These are phyloP conservation scores for Xylaria grammica DNA, from an alignment of 495 filamentous ascomycete genomes.

Conservation along the genomic window DNA sequence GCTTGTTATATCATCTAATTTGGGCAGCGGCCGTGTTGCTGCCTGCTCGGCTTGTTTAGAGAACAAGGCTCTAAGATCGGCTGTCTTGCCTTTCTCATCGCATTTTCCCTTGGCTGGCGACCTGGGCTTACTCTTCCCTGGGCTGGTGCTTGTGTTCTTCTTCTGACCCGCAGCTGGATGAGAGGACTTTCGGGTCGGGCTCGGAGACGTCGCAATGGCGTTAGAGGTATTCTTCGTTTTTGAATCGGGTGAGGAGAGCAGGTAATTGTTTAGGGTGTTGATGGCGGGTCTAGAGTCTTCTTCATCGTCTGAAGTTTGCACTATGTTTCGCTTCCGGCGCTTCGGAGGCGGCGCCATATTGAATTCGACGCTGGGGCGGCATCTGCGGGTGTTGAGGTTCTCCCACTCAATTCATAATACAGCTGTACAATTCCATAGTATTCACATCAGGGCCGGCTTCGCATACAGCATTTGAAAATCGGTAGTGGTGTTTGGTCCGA, in stretches of 20 bases:
- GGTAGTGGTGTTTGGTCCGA: not conserved
- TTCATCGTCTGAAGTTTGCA: constrained; percentile 42
- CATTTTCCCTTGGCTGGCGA: constrained; percentile 34
- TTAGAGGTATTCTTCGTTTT: constrained; percentile 27
- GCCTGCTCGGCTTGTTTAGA: constrained; percentile 56
- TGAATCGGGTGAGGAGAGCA: constrained; percentile 48
- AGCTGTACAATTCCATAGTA: not conserved
- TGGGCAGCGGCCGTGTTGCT: constrained; percentile 30
- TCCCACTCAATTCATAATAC: constrained; percentile 22
- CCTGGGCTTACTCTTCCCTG: constrained; percentile 50
- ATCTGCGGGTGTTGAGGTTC: constrained; percentile 26
- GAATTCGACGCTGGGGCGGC: constrained; percentile 22
- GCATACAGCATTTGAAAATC: not conserved
- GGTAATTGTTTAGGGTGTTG: constrained; percentile 49
- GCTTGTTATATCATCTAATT: constrained; percentile 53
- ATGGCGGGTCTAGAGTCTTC: constrained; percentile 35
- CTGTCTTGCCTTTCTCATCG: constrained; percentile 51
- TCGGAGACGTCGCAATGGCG: constrained; percentile 33
- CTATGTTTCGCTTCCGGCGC: constrained; percentile 55
- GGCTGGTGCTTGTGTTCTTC: constrained; percentile 56
- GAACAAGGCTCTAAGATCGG: constrained; percentile 57
- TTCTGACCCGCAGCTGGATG: constrained; percentile 29
- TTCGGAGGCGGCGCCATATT: constrained; percentile 61
- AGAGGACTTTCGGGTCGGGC: constrained; percentile 41
- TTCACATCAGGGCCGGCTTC: not conserved